phyloP scores from a whole-genome alignment of 345 rosid genomes.

The Brassica rapa region DNA sequence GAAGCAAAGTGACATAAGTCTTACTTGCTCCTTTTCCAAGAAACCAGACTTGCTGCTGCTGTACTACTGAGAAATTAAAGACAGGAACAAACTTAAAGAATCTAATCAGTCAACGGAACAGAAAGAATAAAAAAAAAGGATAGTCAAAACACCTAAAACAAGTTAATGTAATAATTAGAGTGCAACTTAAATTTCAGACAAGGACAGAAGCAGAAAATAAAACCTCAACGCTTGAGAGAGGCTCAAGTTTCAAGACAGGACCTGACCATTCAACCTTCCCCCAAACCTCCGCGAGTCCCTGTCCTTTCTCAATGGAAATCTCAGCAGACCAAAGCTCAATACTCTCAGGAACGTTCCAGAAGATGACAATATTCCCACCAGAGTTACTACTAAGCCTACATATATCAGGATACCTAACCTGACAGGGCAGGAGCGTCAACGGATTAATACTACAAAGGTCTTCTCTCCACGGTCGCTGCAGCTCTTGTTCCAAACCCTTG shows the following conservation, averaged over 20 bases:
- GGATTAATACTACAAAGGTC: background rate
- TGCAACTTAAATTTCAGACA: background rate
- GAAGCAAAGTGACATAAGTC: constrained; percentile 12
- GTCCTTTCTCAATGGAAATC: background rate
- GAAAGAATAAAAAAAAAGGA: background rate
- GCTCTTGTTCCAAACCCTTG: constrained; percentile 4
- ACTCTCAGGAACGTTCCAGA: background rate
- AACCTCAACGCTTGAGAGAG: background rate
- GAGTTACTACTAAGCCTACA: background rate
- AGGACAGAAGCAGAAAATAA: background rate
- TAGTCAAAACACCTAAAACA: background rate
- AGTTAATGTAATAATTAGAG: background rate
- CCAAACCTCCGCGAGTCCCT: background rate
- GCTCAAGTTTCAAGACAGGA: constrained; percentile 1
- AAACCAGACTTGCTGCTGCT: background rate
- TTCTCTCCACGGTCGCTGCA: background rate
- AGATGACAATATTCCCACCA: background rate
- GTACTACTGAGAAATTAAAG: background rate
- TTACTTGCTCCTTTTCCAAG: constrained; percentile 24
- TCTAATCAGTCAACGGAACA: background rate
- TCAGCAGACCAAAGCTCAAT: constrained; percentile 16
- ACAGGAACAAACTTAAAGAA: background rate
- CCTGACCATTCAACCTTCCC: background rate
- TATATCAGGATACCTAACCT: background rate
- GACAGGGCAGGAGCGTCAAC: background rate